Evolutionary conservation across 305 asterid genomes (phyloP).

Genomic region (Fraxinus albicans): DNA sequence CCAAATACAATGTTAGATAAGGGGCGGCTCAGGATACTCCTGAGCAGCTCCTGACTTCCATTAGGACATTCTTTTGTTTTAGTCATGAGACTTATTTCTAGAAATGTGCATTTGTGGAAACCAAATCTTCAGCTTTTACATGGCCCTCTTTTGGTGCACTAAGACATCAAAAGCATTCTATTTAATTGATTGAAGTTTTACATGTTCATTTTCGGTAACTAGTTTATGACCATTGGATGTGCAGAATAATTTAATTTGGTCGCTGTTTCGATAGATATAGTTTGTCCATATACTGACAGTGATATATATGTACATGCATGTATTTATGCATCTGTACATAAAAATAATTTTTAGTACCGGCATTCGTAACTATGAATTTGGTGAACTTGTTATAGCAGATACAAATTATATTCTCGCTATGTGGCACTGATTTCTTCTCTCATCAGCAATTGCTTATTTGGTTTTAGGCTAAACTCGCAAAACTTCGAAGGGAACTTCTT

Average conservation of each 20-base stretch:
- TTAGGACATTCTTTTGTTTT: background rate
- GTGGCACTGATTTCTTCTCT: background rate
- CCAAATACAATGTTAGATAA: background rate
- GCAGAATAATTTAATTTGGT: background rate
- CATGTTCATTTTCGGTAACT: background rate
- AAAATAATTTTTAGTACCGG: background rate
- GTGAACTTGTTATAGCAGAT: background rate
- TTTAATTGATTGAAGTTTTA: background rate
- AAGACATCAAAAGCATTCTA: background rate
- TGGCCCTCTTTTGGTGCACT: background rate
- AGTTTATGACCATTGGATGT: background rate
- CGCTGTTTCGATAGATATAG: background rate
- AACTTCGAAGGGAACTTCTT: constrained; percentile 92
- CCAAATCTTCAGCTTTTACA: background rate
- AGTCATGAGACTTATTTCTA: background rate
- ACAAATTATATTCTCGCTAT: background rate
- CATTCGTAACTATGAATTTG: background rate
- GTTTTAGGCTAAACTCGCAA: constrained; percentile 86
- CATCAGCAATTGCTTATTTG: constrained; percentile 15
- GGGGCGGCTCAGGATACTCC: background rate
- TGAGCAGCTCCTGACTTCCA: background rate
- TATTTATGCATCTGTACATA: background rate
- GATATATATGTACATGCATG: background rate
- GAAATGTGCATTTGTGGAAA: background rate
- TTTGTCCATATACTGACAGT: background rate